These are phyloP conservation scores for Comarum palustre DNA, from an alignment of 306 rosid genomes.

Conservation along the genomic window DNA sequence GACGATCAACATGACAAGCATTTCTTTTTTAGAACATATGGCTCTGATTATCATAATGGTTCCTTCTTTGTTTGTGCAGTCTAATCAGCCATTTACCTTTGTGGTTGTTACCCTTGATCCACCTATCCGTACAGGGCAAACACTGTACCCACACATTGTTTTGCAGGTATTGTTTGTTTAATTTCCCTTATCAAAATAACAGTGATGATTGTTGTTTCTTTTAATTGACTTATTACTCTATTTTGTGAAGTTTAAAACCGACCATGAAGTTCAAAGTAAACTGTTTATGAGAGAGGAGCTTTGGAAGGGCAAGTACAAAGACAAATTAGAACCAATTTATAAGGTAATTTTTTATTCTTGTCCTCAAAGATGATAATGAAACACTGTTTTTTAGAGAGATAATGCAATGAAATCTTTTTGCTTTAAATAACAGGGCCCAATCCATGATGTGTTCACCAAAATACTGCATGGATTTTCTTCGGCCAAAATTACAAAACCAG, in stretches of 20 bases:
- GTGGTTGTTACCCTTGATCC: constrained; percentile 93
- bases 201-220: neutral
- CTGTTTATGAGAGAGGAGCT: constrained; percentile 72
- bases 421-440: constrained; percentile 65
- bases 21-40: too few relatives aligned
- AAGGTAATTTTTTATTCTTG: constrained; percentile 45
- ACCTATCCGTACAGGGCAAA: constrained; percentile 97
- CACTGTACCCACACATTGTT: constrained; percentile 94
- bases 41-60: constrained; percentile 21
- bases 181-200: neutral
- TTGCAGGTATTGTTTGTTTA: constrained; percentile 69
- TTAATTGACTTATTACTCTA: constrained; percentile 8
- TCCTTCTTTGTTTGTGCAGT: constrained; percentile 51
- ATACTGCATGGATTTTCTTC: constrained; percentile 82
- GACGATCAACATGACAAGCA: neutral
- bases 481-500: constrained; percentile 93
- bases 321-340: constrained; percentile 83
- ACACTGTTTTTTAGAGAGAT: neutral
- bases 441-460: constrained; percentile 93
- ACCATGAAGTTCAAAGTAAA: constrained; percentile 58
- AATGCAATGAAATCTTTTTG: constrained; percentile 6
- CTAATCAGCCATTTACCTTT: constrained; percentile 94
- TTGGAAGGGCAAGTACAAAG: constrained; percentile 76
- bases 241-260: constrained; percentile 80
- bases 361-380: neutral